A percentile compares a stretch with the other conserved stretches of the same genome.
Conservation (phyloP, 345 rosid genomes). For the Arabidopsis arenosa region DNA sequence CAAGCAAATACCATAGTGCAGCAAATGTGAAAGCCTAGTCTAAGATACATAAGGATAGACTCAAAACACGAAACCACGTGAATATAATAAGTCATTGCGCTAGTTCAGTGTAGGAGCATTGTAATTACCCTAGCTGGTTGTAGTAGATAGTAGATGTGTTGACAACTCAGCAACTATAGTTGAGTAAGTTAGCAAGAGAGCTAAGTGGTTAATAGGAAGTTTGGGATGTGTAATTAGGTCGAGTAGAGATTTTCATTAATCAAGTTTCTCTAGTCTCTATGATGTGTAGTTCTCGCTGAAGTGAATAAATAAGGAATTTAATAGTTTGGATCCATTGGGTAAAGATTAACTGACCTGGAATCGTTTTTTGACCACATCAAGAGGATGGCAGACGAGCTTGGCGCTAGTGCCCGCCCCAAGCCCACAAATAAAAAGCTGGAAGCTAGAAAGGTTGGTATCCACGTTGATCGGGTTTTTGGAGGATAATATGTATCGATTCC, state of each 20-base stretch:
- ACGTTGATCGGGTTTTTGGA: constrained; percentile 40
- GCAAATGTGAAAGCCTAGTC: not conserved
- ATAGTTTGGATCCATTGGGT: not conserved
- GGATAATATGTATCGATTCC: constrained; percentile 61
- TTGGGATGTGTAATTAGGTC: not conserved
- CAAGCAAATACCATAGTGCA: not conserved
- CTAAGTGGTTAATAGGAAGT: not conserved
- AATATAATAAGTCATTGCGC: not conserved
- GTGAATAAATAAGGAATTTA: not conserved
- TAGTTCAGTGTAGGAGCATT: not conserved
- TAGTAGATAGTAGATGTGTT: not conserved
- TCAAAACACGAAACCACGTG: not conserved
- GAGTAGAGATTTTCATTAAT: not conserved
- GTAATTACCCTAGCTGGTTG: not conserved
- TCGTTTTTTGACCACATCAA: constrained; percentile 94
- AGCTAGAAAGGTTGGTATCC: constrained; percentile 66
- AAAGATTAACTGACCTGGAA: constrained; percentile 71
- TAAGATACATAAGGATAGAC: not conserved
- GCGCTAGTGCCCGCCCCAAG: constrained; percentile 96
- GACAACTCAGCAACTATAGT: too few relatives aligned
- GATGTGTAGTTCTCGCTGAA: constrained; percentile 2
- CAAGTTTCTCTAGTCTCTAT: not conserved
- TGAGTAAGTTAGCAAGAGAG: too few relatives aligned
- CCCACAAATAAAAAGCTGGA: constrained; percentile 88
- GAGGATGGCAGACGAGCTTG: constrained; percentile 99